phyloP scores from a whole-genome alignment of 2,329 filamentous ascomycete species.

The Aspergillus pseudotamarii region DNA sequence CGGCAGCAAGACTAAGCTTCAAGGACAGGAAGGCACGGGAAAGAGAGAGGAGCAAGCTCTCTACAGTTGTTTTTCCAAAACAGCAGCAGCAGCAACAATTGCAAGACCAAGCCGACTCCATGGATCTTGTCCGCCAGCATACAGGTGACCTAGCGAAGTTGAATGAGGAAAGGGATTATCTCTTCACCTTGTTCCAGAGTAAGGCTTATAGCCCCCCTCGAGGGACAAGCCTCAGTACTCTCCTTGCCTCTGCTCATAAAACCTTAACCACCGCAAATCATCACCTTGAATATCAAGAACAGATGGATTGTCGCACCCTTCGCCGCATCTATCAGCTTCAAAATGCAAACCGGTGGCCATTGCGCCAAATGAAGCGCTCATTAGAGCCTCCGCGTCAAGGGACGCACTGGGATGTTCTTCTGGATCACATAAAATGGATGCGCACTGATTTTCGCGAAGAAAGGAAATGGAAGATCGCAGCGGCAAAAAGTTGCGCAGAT shows the following conservation, averaged over 20 bases:
- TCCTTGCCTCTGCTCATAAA: constrained; percentile 83
- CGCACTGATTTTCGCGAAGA: constrained; percentile 93
- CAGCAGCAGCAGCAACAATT: constrained; percentile 56
- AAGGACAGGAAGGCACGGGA: constrained; percentile 59
- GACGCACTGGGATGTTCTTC: constrained; percentile 81
- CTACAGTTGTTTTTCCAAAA: constrained; percentile 78
- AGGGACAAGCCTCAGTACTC: constrained; percentile 62
- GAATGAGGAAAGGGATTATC: constrained; percentile 59
- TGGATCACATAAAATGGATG: constrained; percentile 98
- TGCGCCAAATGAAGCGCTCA: constrained; percentile 83
- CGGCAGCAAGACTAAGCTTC: constrained; percentile 43
- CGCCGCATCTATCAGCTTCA: constrained; percentile 88
- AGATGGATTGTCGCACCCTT: constrained; percentile 83
- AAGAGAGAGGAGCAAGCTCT: constrained; percentile 65
- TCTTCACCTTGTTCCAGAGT: constrained; percentile 66
- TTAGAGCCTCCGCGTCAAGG: constrained; percentile 76
- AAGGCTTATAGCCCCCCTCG: constrained; percentile 59
- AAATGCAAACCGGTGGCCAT: constrained; percentile 87
- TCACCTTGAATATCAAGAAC: constrained; percentile 79
- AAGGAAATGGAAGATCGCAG: constrained; percentile 85
- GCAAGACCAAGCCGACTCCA: constrained; percentile 49
- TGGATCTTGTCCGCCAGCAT: constrained; percentile 46
- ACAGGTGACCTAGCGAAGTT: constrained; percentile 48
- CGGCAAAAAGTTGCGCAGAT: constrained; percentile 76
- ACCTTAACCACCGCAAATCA: constrained; percentile 85